phyloP scores from a whole-genome alignment of 352 stramenopile species.

The Phytophthora kernoviae region DNA sequence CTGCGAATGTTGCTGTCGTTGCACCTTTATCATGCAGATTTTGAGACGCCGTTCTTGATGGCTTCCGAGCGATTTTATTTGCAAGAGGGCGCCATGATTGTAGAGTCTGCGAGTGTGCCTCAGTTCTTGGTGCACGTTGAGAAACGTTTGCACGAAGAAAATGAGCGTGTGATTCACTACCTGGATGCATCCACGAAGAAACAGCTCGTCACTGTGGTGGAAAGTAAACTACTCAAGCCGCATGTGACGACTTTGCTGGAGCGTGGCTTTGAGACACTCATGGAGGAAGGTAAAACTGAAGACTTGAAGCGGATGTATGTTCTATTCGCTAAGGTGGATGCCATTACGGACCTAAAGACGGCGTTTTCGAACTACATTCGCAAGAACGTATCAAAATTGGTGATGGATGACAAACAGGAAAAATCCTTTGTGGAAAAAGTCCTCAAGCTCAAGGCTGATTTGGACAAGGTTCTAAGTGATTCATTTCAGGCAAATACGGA shows the following conservation, averaged over 20 bases:
- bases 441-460: slow-evolving; percentile 82
- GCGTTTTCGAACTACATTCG: slow-evolving; percentile 78
- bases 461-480: slow-evolving; percentile 78
- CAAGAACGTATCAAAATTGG: slow-evolving; percentile 74
- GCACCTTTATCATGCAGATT: slow-evolving; percentile 84
- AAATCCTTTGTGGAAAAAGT: slow-evolving; percentile 92
- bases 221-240: slow-evolving; percentile 83
- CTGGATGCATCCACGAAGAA: slow-evolving; percentile 79
- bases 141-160: slow-evolving; percentile 84
- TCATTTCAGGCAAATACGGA: slow-evolving; percentile 77
- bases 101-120: slow-evolving; percentile 71
- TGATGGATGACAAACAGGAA: slow-evolving; percentile 84
- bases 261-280: slow-evolving; percentile 86
- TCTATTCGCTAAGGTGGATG: slow-evolving; percentile 78
- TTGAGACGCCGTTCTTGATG: slow-evolving; percentile 88
- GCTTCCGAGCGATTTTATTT: slow-evolving; percentile 89
- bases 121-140: slow-evolving; percentile 91
- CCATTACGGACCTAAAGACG: slow-evolving; percentile 66
- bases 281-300: slow-evolving; percentile 80
- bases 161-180: slow-evolving; percentile 74
- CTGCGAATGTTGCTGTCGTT: slow-evolving; percentile 87
- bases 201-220: slow-evolving; percentile 72
- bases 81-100: slow-evolving; percentile 65
- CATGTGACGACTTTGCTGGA: slow-evolving; percentile 86
- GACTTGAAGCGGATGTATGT: slow-evolving; percentile 90